Evolutionary conservation across 306 rosid genomes (phyloP).

Genomic region (Cucurbita ficifolia): DNA sequence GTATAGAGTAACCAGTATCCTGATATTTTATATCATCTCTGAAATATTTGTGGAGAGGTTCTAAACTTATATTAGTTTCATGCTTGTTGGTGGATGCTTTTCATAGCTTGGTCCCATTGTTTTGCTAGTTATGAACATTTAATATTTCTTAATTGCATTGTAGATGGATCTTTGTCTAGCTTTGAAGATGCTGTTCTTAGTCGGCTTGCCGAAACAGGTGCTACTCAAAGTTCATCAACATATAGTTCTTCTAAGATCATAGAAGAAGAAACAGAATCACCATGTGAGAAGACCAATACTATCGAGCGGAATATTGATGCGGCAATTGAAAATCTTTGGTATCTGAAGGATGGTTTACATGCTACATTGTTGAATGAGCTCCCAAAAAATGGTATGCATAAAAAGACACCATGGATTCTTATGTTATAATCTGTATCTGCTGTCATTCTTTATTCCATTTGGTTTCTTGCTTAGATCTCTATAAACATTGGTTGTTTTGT

Average conservation of each 20-base stretch:
- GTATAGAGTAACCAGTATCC: background rate
- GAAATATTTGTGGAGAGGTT: background rate
- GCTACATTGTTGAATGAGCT: slow-evolving; percentile 31
- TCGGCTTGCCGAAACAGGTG: slow-evolving; percentile 68
- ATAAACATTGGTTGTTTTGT: slow-evolving; percentile 26
- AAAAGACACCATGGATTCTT: background rate
- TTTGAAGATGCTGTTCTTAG: slow-evolving; percentile 57
- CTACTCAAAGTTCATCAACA: slow-evolving; percentile 72
- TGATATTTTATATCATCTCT: background rate
- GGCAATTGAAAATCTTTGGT: slow-evolving; percentile 36
- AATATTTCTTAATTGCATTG: slow-evolving; percentile 15
- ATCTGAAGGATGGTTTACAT: slow-evolving; percentile 47
- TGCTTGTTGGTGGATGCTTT: background rate
- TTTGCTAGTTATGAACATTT: background rate
- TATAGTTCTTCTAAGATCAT: slow-evolving; percentile 17
- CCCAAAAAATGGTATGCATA: slow-evolving; percentile 48
- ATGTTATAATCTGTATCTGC: background rate
- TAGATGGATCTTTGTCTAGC: slow-evolving; percentile 43
- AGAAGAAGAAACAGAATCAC: slow-evolving; percentile 29
- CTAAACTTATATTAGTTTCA: background rate
- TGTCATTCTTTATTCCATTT: slow-evolving; percentile 3
- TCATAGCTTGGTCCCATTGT: background rate
- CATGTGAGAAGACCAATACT: slow-evolving; percentile 25
- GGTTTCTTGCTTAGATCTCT: slow-evolving; percentile 12
- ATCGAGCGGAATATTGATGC: slow-evolving; percentile 28